Evolutionary conservation across 371 early-diverging fungal species (phyloP).

Genomic region (Phascolomyces articulosus): DNA sequence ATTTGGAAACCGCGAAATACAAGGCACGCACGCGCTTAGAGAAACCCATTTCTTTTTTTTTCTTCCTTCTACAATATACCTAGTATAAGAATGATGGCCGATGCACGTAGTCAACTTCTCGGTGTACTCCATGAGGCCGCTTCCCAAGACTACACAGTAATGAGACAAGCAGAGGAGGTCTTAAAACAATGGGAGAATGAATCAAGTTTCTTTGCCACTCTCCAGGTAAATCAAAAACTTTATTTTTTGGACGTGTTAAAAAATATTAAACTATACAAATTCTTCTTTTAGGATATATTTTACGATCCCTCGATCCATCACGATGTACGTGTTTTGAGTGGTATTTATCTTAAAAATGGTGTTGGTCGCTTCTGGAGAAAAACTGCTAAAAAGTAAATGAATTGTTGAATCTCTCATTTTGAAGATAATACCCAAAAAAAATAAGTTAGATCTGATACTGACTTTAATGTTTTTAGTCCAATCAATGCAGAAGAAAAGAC

Average conservation of each 20-base stretch:
- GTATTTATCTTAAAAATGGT: slow-evolving; percentile 87
- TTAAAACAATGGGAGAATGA: slow-evolving; percentile 78
- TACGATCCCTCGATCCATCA: slow-evolving; percentile 65
- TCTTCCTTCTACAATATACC: neutral
- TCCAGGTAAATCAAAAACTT: slow-evolving; percentile 56
- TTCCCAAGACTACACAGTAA: slow-evolving; percentile 66
- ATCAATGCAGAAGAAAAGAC: slow-evolving; percentile 71
- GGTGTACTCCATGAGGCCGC: slow-evolving; percentile 65
- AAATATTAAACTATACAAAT: too few relatives aligned
- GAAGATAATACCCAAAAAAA: slow-evolving; percentile 3
- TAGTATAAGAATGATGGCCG: slow-evolving; percentile 40
- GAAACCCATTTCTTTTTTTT: neutral
- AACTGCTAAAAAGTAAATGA: slow-evolving; percentile 68
- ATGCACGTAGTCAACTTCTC: slow-evolving; percentile 59
- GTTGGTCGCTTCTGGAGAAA: slow-evolving; percentile 89
- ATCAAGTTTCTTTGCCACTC: slow-evolving; percentile 72
- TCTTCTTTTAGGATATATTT: slow-evolving; percentile 68
- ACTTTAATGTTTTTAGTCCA: slow-evolving; percentile 44
- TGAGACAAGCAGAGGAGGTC: slow-evolving; percentile 72
- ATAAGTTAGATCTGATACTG: neutral
- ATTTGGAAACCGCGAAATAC: too few relatives aligned
- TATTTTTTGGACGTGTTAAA: too few relatives aligned
- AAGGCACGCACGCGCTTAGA: neutral
- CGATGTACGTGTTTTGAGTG: slow-evolving; percentile 77
- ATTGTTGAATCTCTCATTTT: neutral